Evolutionary conservation across 1,284 basidiomycete species (phyloP).

Genomic region (Rhizopogon parksii): DNA sequence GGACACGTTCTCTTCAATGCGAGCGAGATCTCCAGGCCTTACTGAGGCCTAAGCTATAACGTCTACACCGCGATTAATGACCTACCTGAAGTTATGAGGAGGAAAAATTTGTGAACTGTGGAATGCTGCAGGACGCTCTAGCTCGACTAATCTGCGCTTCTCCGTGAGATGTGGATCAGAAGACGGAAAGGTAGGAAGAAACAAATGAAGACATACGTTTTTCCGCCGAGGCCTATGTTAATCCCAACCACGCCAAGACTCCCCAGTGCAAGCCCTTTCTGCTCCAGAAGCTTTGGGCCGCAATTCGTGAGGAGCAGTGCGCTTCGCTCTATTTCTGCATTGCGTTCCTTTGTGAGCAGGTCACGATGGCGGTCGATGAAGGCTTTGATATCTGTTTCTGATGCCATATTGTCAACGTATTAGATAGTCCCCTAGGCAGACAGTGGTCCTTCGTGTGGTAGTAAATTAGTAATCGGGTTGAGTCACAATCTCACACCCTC

Average conservation of each 20-base stretch:
- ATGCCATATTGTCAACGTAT: neutral
- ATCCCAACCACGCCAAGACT: conserved; percentile 67
- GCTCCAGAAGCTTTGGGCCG: conserved; percentile 78
- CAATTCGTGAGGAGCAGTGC: conserved; percentile 80
- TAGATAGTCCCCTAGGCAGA: too few species aligned
- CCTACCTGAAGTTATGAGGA: conserved; percentile 76
- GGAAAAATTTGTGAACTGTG: conserved; percentile 69
- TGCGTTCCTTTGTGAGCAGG: conserved; percentile 67
- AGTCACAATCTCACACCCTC: too few species aligned
- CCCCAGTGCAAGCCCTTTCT: conserved; percentile 76
- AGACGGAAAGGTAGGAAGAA: neutral
- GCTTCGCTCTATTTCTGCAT: conserved; percentile 78
- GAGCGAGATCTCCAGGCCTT: conserved; percentile 76
- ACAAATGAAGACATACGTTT: conserved; percentile 54
- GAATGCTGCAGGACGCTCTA: conserved; percentile 79
- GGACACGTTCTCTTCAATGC: conserved; percentile 66
- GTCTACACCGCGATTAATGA: conserved; percentile 3
- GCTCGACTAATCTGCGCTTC: conserved; percentile 70
- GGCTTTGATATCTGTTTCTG: conserved; percentile 39
- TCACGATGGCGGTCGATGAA: conserved; percentile 70
- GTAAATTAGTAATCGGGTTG: too few species aligned
- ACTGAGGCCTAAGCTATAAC: conserved; percentile 4
- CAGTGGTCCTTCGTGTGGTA: too few species aligned
- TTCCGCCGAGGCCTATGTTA: conserved; percentile 82
- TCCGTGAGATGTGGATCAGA: conserved; percentile 7